phyloP scores from a whole-genome alignment of 1,284 basidiomycete genomes.

The Leccinum subrobustum region DNA sequence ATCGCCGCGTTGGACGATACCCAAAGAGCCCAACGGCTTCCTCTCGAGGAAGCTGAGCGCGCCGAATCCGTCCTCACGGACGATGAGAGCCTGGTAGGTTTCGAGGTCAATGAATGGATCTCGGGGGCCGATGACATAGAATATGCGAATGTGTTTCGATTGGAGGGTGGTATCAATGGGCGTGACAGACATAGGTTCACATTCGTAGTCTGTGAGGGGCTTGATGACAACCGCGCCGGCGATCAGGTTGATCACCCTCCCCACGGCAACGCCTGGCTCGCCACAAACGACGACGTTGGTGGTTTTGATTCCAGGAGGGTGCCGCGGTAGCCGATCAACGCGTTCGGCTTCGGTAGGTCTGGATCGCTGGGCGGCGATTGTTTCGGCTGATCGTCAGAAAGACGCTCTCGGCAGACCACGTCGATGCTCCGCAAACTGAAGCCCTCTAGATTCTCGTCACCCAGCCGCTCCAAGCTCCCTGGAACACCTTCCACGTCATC shows the following conservation, averaged over 20 bases:
- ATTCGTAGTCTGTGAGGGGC: slow-evolving; percentile 26
- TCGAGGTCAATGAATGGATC: slow-evolving; percentile 23
- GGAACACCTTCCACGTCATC: not conserved
- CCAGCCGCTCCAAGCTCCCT: slow-evolving; percentile 24
- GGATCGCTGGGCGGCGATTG: slow-evolving; percentile 6
- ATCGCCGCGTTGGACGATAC: too few species aligned
- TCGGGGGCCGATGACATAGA: slow-evolving; percentile 23
- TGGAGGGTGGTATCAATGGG: slow-evolving; percentile 22
- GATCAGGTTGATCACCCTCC: slow-evolving; percentile 25
- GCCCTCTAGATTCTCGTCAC: slow-evolving; percentile 14
- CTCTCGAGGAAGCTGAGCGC: too few species aligned
- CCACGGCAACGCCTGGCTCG: slow-evolving; percentile 26
- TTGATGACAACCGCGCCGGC: slow-evolving; percentile 17
- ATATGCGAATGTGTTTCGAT: slow-evolving; percentile 22
- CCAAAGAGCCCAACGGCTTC: too few species aligned
- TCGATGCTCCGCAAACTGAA: slow-evolving; percentile 14
- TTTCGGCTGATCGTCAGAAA: not conserved
- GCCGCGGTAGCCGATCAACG: slow-evolving; percentile 18
- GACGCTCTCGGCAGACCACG: slow-evolving; percentile 9
- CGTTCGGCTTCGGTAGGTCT: slow-evolving; percentile 16
- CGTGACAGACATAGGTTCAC: slow-evolving; percentile 25
- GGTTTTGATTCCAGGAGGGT: slow-evolving; percentile 24
- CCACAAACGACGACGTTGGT: slow-evolving; percentile 31
- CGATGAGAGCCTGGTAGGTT: slow-evolving; percentile 8
- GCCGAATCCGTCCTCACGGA: too few species aligned